Percentiles rank a stretch among this genome's conserved stretches.
Conservation (phyloP, 148 eudicot genomes). For the Dianthus caryophyllus region DNA sequence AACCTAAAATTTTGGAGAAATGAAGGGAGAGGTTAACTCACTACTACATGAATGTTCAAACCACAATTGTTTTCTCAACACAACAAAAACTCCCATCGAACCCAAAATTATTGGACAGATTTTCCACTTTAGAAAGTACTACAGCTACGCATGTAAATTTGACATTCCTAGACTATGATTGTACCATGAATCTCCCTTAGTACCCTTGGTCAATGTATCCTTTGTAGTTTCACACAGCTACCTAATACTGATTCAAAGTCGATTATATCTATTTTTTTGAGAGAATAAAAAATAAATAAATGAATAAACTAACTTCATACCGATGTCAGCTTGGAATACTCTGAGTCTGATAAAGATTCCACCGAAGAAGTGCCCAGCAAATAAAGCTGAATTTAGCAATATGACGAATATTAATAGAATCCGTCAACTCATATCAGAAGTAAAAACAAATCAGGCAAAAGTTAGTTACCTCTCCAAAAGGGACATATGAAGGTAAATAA, state of each 20-base stretch:
- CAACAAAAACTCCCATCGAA: background rate
- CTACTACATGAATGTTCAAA: no score
- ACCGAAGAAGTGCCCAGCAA: slow-evolving; percentile 82
- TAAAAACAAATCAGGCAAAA: slow-evolving; percentile 11
- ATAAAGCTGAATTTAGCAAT: slow-evolving; percentile 57
- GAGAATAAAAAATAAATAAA: background rate
- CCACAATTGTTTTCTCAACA: background rate
- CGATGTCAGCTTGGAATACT: slow-evolving; percentile 95
- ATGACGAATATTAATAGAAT: background rate
- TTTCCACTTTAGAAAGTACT: background rate
- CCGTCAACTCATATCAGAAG: background rate
- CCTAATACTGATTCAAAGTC: background rate
- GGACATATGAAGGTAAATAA: slow-evolving; percentile 87
- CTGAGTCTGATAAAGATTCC: slow-evolving; percentile 81
- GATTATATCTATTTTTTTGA: background rate
- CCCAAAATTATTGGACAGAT: background rate
- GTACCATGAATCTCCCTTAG: background rate
- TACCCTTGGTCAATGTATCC: background rate
- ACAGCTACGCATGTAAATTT: background rate
- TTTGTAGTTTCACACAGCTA: background rate
- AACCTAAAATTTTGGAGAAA: no score
- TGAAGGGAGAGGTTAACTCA: no score
- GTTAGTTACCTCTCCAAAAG: slow-evolving; percentile 84
- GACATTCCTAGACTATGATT: background rate
- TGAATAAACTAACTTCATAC: slow-evolving; percentile 41